Evolutionary conservation across 345 rosid genomes (phyloP).

Genomic region (Populus simonii): DNA sequence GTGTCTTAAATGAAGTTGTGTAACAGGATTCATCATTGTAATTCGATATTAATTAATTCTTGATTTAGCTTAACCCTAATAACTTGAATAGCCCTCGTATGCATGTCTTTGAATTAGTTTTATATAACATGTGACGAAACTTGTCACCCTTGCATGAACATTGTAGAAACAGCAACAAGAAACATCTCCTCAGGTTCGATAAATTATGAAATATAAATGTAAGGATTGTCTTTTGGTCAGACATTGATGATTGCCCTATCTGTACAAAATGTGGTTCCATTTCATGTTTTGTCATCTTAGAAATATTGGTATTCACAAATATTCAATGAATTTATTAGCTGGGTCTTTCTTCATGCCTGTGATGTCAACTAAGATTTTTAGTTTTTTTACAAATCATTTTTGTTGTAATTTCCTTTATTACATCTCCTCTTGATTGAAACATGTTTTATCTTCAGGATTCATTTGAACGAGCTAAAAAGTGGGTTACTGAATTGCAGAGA

Average conservation of each 20-base stretch:
- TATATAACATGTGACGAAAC: background rate
- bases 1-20: background rate
- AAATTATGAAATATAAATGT: no score
- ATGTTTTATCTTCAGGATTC: slow-evolving; percentile 39
- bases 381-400: background rate
- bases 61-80: background rate
- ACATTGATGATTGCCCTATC: no score
- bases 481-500: slow-evolving; percentile 69
- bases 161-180: background rate
- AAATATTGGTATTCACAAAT: no score
- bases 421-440: background rate
- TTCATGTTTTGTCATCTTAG: no score
- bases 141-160: background rate
- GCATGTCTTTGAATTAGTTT: background rate
- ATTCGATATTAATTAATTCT: no score
- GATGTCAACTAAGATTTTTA: no score
- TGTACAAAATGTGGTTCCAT: no score
- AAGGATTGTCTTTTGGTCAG: no score
- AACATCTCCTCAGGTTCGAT: background rate
- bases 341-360: no score
- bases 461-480: slow-evolving; percentile 58
- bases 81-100: background rate
- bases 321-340: no score
- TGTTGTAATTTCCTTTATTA: background rate
- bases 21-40: no score